A percentile compares a stretch with the other conserved stretches of the same genome.
Evolutionary conservation across 148 eudicot species (phyloP).

Genomic region (Arctostaphylos glauca): DNA sequence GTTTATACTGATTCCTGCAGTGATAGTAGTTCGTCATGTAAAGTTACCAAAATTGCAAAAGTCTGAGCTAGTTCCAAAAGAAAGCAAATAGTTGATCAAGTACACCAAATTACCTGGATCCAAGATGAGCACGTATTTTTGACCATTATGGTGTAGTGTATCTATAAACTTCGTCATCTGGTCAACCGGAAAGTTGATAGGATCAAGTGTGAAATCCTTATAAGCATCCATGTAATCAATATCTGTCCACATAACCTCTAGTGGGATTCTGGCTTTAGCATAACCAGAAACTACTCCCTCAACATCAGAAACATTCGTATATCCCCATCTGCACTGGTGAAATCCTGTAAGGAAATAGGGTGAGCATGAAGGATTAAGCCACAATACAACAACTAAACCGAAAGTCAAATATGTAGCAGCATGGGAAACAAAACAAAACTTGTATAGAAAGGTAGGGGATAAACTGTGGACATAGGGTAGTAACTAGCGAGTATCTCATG

Average conservation of each 20-base stretch:
- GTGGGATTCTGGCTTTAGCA: constrained; percentile 57
- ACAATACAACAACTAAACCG: background rate
- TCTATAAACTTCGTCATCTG: constrained; percentile 54
- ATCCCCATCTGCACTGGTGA: constrained; percentile 85
- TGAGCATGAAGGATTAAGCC: background rate
- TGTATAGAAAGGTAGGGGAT: background rate
- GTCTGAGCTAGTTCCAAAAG: background rate
- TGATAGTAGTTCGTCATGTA: background rate
- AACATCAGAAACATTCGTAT: constrained; percentile 51
- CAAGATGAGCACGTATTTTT: constrained; percentile 67
- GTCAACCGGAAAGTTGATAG: constrained; percentile 57
- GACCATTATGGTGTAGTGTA: constrained; percentile 63
- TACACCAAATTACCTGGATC: constrained; percentile 65
- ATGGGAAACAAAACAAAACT: background rate
- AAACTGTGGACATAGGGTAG: background rate
- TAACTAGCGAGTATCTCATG: background rate
- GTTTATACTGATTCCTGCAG: constrained; percentile 63
- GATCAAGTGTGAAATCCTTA: constrained; percentile 83
- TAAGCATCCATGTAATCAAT: constrained; percentile 82
- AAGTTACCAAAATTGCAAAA: background rate
- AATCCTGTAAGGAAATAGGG: constrained; percentile 46
- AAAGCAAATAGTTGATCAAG: background rate
- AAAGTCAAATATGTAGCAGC: background rate
- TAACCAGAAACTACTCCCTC: constrained; percentile 64
- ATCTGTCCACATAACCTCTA: constrained; percentile 87